A percentile compares a stretch with the other conserved stretches of the same genome.
These are phyloP conservation scores for Pseudogymnoascus sp. DNA, from an alignment of 2,329 filamentous ascomycete species.

Conservation along the genomic window DNA sequence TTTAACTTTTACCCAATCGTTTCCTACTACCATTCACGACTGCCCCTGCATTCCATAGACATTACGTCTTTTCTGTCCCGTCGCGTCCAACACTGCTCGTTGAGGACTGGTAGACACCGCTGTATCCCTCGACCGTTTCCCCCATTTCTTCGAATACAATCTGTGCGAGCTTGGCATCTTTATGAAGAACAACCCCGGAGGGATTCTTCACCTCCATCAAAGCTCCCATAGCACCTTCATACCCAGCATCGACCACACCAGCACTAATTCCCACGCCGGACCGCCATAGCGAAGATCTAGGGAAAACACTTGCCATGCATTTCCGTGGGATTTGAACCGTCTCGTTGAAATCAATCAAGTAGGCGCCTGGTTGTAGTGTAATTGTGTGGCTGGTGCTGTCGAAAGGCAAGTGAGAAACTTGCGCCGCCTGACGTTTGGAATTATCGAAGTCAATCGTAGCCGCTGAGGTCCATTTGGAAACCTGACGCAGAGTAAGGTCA, in stretches of 20 bases:
- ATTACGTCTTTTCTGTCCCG: not conserved
- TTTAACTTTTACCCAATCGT: not conserved
- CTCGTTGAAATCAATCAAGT: slow-evolving; percentile 36
- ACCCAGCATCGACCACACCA: slow-evolving; percentile 37
- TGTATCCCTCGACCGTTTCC: slow-evolving; percentile 32
- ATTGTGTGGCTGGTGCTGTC: slow-evolving; percentile 11
- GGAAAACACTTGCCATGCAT: slow-evolving; percentile 33
- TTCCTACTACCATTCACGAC: not conserved
- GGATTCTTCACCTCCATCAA: slow-evolving; percentile 23
- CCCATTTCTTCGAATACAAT: slow-evolving; percentile 34
- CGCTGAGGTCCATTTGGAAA: slow-evolving; percentile 26
- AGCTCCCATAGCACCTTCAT: slow-evolving; percentile 33
- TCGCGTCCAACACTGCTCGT: not conserved
- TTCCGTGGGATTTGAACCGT: slow-evolving; percentile 31
- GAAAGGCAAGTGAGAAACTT: slow-evolving; percentile 14
- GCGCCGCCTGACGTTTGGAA: slow-evolving; percentile 21
- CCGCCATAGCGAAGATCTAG: slow-evolving; percentile 33
- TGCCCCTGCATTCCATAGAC: not conserved
- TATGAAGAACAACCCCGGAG: slow-evolving; percentile 28
- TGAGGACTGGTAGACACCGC: slow-evolving; percentile 7
- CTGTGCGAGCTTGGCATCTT: slow-evolving; percentile 33
- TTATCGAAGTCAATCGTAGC: slow-evolving; percentile 29
- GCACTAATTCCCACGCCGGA: slow-evolving; percentile 32
- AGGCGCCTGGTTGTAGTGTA: slow-evolving; percentile 26
- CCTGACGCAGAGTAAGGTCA: slow-evolving; percentile 25